Base-by-base conservation (phyloP, 148 eudicot species). In the Rhododendron kiyosumense region DNA sequence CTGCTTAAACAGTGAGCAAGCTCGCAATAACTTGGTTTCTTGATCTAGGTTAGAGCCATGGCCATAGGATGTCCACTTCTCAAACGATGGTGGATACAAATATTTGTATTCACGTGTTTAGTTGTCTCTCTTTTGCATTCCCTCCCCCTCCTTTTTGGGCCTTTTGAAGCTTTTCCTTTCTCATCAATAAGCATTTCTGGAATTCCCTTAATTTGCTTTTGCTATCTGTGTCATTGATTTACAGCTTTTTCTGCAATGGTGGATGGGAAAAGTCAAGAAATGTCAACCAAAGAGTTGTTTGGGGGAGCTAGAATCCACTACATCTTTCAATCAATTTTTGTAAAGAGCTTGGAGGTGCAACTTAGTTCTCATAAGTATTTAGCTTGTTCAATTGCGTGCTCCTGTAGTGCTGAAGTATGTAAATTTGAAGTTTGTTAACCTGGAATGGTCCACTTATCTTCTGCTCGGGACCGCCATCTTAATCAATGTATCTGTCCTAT, bases 261-360 rank as follows among this genome's bases (percentile, higher is more conserved):
- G 59, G 92, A 91, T n/a, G 93, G 93, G 46, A 91, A 88, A 82
- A 88, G 87, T 85, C 78, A 86, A 77, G 90, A 90, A 82, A 87
- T 88, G 86, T 88, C 91, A 49, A 91, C 91, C 32, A 49, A 85
- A 36, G 92, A 88, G 90, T 84, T 91, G 86, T 84, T 85, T 3
- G 92, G 92, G 18, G 93, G 93, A 69, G 93, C 93, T 20, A 87
- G 93, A 34, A 88, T 91, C 18, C 92, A 86, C 85, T 88, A 86
- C 81, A 87, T 91, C 80, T 91, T 91, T 36, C 93, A 91, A 83
- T 91, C 92, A 52, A 90, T 91, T 49, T 91, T 87, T 79, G 88
- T 89, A 15, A 87, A 87, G 85, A 86, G 88, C 79, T 85, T 91
- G 87, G 92, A 91, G 93, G 49, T 90, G 90, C 41, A 51, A 11